These are phyloP conservation scores for Massariosphaeria phaeospora DNA, from an alignment of 495 filamentous ascomycete genomes.

Conservation along the genomic window DNA sequence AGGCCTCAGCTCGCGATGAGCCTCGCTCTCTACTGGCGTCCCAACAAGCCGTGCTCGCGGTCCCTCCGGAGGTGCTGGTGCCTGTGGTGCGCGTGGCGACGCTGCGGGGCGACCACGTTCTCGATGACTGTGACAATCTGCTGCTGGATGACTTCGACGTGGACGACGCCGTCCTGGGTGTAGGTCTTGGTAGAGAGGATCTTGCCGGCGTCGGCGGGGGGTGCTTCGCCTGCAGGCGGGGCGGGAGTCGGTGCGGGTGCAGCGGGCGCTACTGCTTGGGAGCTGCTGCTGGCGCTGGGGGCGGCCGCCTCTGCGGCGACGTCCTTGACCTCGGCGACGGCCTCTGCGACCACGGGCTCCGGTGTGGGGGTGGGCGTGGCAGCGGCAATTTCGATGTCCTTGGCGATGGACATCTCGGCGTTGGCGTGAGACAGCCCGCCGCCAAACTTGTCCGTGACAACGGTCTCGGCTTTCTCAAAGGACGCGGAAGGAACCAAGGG, in stretches of 20 bases:
- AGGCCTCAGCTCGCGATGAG: not conserved
- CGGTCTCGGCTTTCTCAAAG: constrained; percentile 25
- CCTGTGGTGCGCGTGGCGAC: constrained; percentile 2
- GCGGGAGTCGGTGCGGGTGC: constrained; percentile 7
- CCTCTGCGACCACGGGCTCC: constrained; percentile 1
- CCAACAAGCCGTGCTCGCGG: constrained; percentile 21
- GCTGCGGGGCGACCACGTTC: constrained; percentile 4
- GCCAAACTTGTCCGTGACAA: constrained; percentile 25
- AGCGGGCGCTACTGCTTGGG: not conserved
- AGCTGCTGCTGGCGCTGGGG: too few relatives aligned
- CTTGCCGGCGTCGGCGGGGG: not conserved
- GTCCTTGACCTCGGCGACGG: not conserved
- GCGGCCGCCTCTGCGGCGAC: not conserved
- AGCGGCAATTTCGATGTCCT: not conserved
- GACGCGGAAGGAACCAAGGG: constrained; percentile 17
- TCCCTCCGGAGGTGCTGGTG: constrained; percentile 20
- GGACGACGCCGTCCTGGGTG: constrained; percentile 36
- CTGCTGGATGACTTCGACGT: constrained; percentile 40
- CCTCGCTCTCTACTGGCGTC: not conserved
- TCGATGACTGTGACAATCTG: constrained; percentile 24
- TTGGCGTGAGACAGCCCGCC: constrained; percentile 25
- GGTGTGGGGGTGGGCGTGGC: not conserved
- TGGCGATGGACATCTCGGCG: constrained; percentile 11
- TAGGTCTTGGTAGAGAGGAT: constrained; percentile 33
- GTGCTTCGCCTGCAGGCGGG: not conserved